Evolutionary conservation across 148 eudicot species (phyloP), one percentile per base, ranked within the genome.

Genomic region (Chenopodium berlandieri): DNA sequence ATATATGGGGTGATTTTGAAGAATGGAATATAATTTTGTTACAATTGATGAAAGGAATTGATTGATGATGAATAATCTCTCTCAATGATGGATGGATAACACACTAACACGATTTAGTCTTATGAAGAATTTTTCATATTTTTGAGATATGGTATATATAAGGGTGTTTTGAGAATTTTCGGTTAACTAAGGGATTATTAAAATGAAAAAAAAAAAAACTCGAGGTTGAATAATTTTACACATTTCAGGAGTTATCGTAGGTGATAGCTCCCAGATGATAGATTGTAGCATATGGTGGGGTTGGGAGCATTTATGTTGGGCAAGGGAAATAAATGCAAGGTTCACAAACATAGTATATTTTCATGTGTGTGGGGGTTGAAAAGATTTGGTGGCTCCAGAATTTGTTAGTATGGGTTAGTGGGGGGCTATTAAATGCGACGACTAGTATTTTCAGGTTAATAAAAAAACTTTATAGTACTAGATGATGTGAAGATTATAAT

Each of bases 311-410:
- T 66, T 23, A 73, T 58, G 56, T 63, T 46, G 54, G 72, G 82
- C 25, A 56, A 78, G 81, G 25, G 81, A 73, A 83, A 32, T 83
- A 46, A 83, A 78, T 83, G 85, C 82, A 54, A 78, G 69, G 69
- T n/a, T 78, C 30, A 79, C 73, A 40, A 62, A 82, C 20, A 19
- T 46, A 71, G 75, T 56, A 60, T 68, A 69, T 3, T 47, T 60
- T 63, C 73, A 73, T 75, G 71, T 81, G 67, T 81, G 85, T 79
- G 78, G 66, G 75, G 85, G 58, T 83, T 83, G 85, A 79, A 75
- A 31, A 79, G 82, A 83, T 83, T 83, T 81, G 85, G 79, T 83
- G 79, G 79, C 70, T 83, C 4, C 68, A 71, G n/a, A n/a, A 31
- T 77, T 71, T 22, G 56, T n/a, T 50, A 56, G 44, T 44, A 70